These are phyloP conservation scores for Babesia ovata DNA, from an alignment of 169 alveolate genomes.

Conservation along the genomic window DNA sequence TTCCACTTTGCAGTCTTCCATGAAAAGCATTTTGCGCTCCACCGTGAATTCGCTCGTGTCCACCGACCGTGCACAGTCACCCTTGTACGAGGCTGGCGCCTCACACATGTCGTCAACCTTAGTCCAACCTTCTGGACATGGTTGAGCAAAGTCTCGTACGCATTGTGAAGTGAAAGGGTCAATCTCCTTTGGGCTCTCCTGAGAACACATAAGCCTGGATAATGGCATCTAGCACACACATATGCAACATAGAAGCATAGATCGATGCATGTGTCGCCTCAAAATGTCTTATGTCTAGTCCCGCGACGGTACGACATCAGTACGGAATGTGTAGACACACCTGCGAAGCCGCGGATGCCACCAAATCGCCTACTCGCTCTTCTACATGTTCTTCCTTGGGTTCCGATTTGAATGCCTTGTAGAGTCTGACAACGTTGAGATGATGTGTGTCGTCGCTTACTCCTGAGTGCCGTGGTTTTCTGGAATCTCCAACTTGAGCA, in stretches of 20 bases:
- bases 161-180: conserved; percentile 49
- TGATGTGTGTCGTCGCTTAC: conserved; percentile 20
- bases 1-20: conserved; percentile 27
- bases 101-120: conserved; percentile 42
- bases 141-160: conserved; percentile 50
- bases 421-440: conserved; percentile 17
- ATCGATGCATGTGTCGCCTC: too few relatives aligned
- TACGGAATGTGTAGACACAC: conserved; percentile 20
- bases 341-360: conserved; percentile 40
- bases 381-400: conserved; percentile 49
- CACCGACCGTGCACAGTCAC: conserved; percentile 46
- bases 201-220: background rate
- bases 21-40: conserved; percentile 39
- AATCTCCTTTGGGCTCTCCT: conserved; percentile 32
- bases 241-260: background rate
- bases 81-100: conserved; percentile 68
- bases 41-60: conserved; percentile 35
- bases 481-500: conserved; percentile 55
- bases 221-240: background rate
- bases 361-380: conserved; percentile 43
- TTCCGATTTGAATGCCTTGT: conserved; percentile 26
- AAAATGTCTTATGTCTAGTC: background rate
- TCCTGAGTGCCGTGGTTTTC: conserved; percentile 57
- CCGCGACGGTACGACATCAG: background rate
- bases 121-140: conserved; percentile 58